Evolutionary conservation across 345 rosid genomes (phyloP), one percentile per base, ranked within the genome.

Genomic region (Camelina neglecta): DNA sequence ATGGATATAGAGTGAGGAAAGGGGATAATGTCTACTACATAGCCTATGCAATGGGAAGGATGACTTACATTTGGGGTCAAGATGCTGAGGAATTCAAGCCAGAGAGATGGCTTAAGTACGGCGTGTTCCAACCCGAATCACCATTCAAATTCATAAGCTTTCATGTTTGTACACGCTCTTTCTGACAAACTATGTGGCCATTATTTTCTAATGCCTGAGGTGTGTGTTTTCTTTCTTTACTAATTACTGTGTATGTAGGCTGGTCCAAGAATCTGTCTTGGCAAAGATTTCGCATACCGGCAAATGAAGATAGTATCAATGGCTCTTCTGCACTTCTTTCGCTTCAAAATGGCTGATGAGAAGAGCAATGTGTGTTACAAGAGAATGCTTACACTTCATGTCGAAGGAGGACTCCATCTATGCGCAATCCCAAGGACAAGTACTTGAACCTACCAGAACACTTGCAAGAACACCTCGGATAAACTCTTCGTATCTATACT

Each of bases 11-110:
- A 45, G 68, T 91, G 54, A 90, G 73, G 44, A 90, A 87, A 58
- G 96, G 90, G 5, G 97, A 93, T 33, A 81, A 78, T 1, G 53
- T 93, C 1, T 66, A 54, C 67, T 91, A 91, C 69, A 6, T 83
- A 76, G 78, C 91, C 0, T 94, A 90, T 31, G 84, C 95, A 15
- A 94, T 91, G 96, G 97, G 89, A 3, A 89, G 96, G 82, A 87
- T 91, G 95, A 54, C 66, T 61, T 82, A 73, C 67, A 79, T 88
- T 5, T 91, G 98, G 97, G 97, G 98, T 3, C 83, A 89, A 2
- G 90, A 88, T 65, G 92, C 89, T 0, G 88, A 84, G 67, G 90
- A 79, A 9, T 90, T 87, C 73, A 75, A 71, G 16, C 96, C 96
- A 0, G 91, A 91, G 81, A 85, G 98, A 79, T 90, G 98, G 97